phyloP scores from a whole-genome alignment of 2,329 filamentous ascomycete genomes.

The Paraphaeosphaeria sporulosa region DNA sequence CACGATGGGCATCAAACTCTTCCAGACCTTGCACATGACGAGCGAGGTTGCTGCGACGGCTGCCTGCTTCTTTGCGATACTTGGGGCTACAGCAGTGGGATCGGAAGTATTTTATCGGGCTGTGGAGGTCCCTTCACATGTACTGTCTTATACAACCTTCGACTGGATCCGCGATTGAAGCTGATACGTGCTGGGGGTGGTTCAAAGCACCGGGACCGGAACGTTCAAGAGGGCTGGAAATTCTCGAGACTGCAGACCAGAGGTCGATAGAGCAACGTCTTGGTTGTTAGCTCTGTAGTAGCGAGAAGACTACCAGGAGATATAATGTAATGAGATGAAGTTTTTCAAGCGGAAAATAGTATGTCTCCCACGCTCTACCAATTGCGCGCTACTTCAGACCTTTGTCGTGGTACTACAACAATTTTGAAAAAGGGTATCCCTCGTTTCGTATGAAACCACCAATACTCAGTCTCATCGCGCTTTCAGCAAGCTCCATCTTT shows the following conservation, averaged over 20 bases:
- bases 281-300: background rate
- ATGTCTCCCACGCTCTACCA: no score
- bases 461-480: background rate
- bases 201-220: background rate
- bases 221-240: background rate
- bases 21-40: conserved; percentile 47
- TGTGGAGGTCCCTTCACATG: conserved; percentile 24
- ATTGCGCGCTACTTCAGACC: no score
- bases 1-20: conserved; percentile 47
- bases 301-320: background rate
- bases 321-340: background rate
- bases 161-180: conserved; percentile 15
- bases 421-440: background rate
- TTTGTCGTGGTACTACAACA: no score
- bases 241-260: background rate
- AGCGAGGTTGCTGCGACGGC: conserved; percentile 12
- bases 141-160: conserved; percentile 12
- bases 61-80: conserved; percentile 20
- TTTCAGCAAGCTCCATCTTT: background rate
- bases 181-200: background rate
- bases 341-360: no score
- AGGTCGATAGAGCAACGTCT: no score
- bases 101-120: conserved; percentile 27
- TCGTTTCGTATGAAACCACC: background rate
- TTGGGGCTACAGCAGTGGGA: conserved; percentile 12